Conservation (phyloP, 345 rosid species). For the Schrenkiella parvula region DNA sequence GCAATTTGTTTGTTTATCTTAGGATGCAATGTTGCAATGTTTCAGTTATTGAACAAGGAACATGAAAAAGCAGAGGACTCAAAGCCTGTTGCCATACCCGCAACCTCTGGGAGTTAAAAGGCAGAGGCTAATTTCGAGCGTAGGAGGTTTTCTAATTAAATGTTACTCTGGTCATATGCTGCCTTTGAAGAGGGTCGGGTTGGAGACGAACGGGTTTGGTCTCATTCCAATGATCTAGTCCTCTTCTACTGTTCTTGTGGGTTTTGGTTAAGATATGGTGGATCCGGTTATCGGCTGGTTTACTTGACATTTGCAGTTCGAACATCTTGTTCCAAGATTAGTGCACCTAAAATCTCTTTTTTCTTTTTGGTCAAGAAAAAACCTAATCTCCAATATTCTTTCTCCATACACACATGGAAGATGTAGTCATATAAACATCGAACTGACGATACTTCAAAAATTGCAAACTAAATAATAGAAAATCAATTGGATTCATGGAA, state of each 20-base stretch:
- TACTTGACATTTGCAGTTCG: not conserved
- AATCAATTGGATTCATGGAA: not conserved
- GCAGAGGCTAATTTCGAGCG: not conserved
- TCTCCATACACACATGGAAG: too few relatives aligned
- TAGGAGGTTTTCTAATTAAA: not conserved
- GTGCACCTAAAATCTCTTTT: not conserved
- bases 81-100: conserved; percentile 48
- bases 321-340: not conserved
- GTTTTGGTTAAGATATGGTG: not conserved
- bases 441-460: too few relatives aligned
- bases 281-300: conserved; percentile 3
- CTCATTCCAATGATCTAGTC: conserved; percentile 2
- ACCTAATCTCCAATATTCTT: too few relatives aligned
- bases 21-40: not conserved
- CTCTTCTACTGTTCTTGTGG: not conserved
- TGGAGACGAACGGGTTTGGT: not conserved
- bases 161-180: not conserved
- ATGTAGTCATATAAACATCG: too few relatives aligned
- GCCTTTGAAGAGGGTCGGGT: not conserved
- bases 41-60: conserved; percentile 79
- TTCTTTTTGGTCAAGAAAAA: too few relatives aligned
- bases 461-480: too few relatives aligned
- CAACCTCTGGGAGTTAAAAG: conserved; percentile 18
- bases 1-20: not conserved
- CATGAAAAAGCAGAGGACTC: conserved; percentile 79